phyloP scores from a whole-genome alignment of 2,329 filamentous ascomycete genomes.

The Coniosporium tulheliwenetii region DNA sequence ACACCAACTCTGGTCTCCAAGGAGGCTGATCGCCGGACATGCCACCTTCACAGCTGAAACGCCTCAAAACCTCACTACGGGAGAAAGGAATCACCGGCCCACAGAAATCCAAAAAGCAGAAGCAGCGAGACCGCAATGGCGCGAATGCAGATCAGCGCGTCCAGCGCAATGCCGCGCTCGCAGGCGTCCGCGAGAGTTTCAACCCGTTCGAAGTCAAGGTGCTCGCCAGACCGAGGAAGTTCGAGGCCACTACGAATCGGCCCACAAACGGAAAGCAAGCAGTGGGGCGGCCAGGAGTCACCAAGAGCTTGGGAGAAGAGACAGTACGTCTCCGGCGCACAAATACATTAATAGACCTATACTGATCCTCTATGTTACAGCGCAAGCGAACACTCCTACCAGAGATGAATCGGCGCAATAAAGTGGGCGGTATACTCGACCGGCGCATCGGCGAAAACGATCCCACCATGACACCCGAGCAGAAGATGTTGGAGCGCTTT shows the following conservation, averaged over 20 bases:
- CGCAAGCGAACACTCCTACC: slow-evolving; percentile 71
- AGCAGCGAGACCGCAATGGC: slow-evolving; percentile 57
- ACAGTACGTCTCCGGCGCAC: slow-evolving; percentile 35
- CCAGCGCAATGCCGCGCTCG: slow-evolving; percentile 61
- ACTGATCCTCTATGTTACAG: slow-evolving; percentile 20
- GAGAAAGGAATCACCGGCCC: slow-evolving; percentile 84
- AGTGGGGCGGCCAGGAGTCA: slow-evolving; percentile 63
- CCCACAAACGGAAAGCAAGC: slow-evolving; percentile 38
- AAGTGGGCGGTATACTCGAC: slow-evolving; percentile 84
- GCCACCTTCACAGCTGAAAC: slow-evolving; percentile 93
- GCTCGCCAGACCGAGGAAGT: slow-evolving; percentile 62
- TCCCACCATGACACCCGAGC: slow-evolving; percentile 81
- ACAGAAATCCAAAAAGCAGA: slow-evolving; percentile 91
- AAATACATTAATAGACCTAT: not conserved
- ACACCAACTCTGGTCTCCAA: too few relatives aligned
- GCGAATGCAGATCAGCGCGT: slow-evolving; percentile 56
- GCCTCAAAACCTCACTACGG: slow-evolving; percentile 76
- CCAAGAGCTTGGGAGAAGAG: slow-evolving; percentile 77
- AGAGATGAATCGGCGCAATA: slow-evolving; percentile 79
- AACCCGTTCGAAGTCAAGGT: slow-evolving; percentile 95
- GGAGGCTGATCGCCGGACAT: slow-evolving; percentile 30
- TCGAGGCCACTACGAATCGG: slow-evolving; percentile 61
- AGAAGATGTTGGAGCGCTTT: slow-evolving; percentile 82
- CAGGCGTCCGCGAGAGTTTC: slow-evolving; percentile 84
- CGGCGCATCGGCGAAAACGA: slow-evolving; percentile 92